Evolutionary conservation across 73 alveolate species (phyloP).

Genomic region (Paramecium sexaurelia): DNA sequence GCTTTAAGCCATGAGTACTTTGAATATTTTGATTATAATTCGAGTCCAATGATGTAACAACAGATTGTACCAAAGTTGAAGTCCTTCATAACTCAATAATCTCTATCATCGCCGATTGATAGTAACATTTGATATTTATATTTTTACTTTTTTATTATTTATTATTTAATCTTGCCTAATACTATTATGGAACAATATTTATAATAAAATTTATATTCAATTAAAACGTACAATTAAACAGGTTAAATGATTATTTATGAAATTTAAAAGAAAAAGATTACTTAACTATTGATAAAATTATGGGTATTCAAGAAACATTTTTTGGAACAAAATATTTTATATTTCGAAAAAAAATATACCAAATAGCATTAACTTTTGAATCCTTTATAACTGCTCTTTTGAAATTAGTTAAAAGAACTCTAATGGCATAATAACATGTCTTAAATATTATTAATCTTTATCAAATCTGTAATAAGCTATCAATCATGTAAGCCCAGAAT

Average conservation of each 20-base stretch:
- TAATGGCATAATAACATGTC: slow-evolving; percentile 98
- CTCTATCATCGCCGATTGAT: background rate
- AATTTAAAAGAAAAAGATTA: slow-evolving; percentile 76
- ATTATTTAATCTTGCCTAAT: background rate
- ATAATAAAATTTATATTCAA: background rate
- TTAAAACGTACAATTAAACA: background rate
- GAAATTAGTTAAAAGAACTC: slow-evolving; percentile 94
- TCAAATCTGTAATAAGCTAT: slow-evolving; percentile 95
- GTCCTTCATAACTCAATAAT: background rate
- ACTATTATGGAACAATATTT: background rate
- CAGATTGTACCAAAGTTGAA: background rate
- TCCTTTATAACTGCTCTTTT: slow-evolving; percentile 98
- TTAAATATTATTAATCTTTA: slow-evolving; percentile 95
- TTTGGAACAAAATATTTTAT: too few species aligned
- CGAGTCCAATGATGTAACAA: background rate
- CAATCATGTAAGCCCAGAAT: slow-evolving; percentile 99
- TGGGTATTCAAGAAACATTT: slow-evolving; percentile 77
- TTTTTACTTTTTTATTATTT: background rate
- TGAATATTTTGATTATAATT: slow-evolving; percentile 1
- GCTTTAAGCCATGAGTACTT: background rate
- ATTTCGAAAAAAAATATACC: too few species aligned
- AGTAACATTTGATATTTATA: background rate
- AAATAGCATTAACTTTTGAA: slow-evolving; percentile 98
- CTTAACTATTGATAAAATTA: slow-evolving; percentile 71
- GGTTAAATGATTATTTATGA: background rate